Conservation (phyloP, 768 basidiomycete genomes). For the Leccinum disarticulatum region DNA sequence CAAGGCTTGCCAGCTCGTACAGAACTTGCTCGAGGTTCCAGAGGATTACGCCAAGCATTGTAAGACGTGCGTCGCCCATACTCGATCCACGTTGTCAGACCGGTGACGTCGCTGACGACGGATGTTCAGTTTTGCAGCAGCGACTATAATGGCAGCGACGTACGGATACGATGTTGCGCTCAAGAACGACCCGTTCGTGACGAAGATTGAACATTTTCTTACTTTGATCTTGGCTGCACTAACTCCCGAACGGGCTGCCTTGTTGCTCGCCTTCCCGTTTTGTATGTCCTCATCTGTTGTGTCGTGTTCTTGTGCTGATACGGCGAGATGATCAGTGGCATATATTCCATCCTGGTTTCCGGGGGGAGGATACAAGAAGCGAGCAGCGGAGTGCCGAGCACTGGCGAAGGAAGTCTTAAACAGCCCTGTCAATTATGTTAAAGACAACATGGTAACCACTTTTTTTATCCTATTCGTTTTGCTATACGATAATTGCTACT, state of each 20-base stretch:
- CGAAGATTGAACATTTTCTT: constrained; percentile 13
- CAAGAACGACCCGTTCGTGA: constrained; percentile 28
- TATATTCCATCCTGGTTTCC: constrained; percentile 37
- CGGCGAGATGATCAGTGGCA: constrained; percentile 12
- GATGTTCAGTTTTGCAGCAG: constrained; percentile 19
- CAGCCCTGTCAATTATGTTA: constrained; percentile 23
- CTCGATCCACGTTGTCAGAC: neutral
- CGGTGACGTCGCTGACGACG: neutral
- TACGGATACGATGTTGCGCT: constrained; percentile 29
- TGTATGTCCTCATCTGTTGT: constrained; percentile 13
- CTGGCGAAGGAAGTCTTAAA: constrained; percentile 25
- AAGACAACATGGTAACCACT: constrained; percentile 21
- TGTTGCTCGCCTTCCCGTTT: constrained; percentile 26
- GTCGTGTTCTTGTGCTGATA: neutral
- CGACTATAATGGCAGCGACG: constrained; percentile 23
- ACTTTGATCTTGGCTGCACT: constrained; percentile 12
- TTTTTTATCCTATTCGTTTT: neutral
- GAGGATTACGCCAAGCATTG: constrained; percentile 18
- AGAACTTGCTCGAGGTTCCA: constrained; percentile 22
- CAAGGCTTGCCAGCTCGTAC: constrained; percentile 24
- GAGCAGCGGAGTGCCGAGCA: constrained; percentile 16
- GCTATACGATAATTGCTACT: neutral
- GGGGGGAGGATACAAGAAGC: constrained; percentile 28
- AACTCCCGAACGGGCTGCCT: constrained; percentile 23
- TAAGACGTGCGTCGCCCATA: constrained; percentile 23